Conservation (phyloP, 192 early-diverging fungal species). For the Coemansia sp. region DNA sequence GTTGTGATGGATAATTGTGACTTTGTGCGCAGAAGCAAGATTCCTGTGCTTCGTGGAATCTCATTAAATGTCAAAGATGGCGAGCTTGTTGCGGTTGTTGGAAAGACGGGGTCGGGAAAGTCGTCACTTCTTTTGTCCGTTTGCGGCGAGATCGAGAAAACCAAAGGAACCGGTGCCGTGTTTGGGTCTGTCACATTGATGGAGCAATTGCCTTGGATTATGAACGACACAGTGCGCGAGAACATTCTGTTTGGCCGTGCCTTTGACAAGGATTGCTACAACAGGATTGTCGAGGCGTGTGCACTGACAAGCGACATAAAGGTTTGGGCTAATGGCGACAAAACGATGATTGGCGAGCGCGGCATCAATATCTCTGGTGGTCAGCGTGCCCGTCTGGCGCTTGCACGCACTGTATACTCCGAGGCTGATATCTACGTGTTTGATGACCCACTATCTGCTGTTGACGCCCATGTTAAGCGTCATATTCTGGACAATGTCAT, state of each 20-base stretch:
- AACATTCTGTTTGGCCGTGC: slow-evolving; percentile 79
- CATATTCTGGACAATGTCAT: slow-evolving; percentile 67
- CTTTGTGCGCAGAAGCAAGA: slow-evolving; percentile 13
- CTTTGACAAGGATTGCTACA: slow-evolving; percentile 60
- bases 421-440: slow-evolving; percentile 67
- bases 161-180: slow-evolving; percentile 27
- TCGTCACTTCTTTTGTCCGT: slow-evolving; percentile 63
- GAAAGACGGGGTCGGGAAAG: slow-evolving; percentile 65
- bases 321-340: slow-evolving; percentile 61
- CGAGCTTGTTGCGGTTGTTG: slow-evolving; percentile 58
- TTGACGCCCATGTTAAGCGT: slow-evolving; percentile 63
- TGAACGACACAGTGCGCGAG: slow-evolving; percentile 61
- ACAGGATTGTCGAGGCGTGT: slow-evolving; percentile 61
- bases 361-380: slow-evolving; percentile 75
- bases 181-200: slow-evolving; percentile 25
- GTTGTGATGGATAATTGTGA: slow-evolving; percentile 11
- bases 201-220: slow-evolving; percentile 37
- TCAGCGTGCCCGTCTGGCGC: slow-evolving; percentile 54
- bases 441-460: slow-evolving; percentile 73
- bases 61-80: slow-evolving; percentile 21
- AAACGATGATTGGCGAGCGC: slow-evolving; percentile 70
- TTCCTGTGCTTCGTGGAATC: slow-evolving; percentile 8
- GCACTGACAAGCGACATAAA: slow-evolving; percentile 66
- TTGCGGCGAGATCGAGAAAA: slow-evolving; percentile 55
- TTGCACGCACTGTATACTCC: slow-evolving; percentile 68